These are phyloP conservation scores for Raddia distichophylla DNA, from an alignment of 176 grass and related monocot genomes.

Conservation along the genomic window DNA sequence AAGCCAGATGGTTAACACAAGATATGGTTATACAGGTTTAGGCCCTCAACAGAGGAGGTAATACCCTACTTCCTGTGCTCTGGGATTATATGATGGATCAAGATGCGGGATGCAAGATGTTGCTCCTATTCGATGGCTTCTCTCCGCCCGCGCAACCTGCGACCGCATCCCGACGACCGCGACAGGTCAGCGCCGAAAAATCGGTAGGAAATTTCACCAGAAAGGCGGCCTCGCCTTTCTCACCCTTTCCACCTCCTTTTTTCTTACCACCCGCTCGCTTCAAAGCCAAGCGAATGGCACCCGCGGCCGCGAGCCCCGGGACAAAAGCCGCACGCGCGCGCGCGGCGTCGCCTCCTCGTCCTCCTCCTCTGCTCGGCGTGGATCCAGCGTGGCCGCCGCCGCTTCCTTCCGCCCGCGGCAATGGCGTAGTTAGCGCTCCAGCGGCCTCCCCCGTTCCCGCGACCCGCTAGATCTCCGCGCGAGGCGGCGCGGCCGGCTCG, in stretches of 20 bases:
- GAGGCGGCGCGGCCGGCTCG: neutral
- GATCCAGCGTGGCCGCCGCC: neutral
- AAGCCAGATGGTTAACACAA: no score
- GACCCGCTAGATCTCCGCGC: constrained; percentile 7
- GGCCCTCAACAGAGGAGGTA: no score
- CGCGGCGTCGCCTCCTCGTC: constrained; percentile 8
- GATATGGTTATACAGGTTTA: no score
- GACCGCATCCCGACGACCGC: neutral
- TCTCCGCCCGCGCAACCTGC: no score
- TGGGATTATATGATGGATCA: no score
- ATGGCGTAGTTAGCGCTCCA: neutral
- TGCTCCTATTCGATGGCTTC: no score
- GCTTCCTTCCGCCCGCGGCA: neutral
- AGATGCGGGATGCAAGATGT: no score
- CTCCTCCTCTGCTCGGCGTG: neutral
- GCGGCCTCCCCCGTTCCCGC: neutral
- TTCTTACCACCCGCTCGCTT: constrained; percentile 41
- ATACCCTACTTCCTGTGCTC: no score
- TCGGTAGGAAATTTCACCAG: constrained; percentile 23
- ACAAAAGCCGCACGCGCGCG: neutral
- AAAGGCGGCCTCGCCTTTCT: neutral
- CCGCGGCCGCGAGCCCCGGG: neutral
- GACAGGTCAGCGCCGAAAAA: neutral
- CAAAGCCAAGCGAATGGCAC: constrained; percentile 32
- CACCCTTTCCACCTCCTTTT: neutral